A percentile compares a stretch with the other conserved stretches of the same genome.
Evolutionary conservation across 495 filamentous ascomycete species (phyloP).

Genomic region (Thermothielavioides terrestris): DNA sequence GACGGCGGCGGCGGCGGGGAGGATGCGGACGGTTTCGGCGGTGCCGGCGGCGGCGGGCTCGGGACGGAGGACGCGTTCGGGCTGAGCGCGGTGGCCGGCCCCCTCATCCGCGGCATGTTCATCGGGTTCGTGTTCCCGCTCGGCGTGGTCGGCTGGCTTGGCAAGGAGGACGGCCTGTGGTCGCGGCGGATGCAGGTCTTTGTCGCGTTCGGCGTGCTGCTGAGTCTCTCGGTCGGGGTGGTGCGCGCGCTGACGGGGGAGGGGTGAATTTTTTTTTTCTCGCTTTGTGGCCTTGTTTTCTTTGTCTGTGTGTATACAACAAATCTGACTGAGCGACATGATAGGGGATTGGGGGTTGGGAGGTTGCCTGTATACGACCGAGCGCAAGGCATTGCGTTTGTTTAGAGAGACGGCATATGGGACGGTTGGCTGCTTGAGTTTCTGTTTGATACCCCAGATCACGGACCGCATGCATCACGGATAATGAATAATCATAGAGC

Average conservation of each 20-base stretch:
- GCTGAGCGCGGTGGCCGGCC: constrained; percentile 52
- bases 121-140: constrained; percentile 94
- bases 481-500: background rate
- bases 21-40: too few species aligned
- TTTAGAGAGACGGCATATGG: background rate
- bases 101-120: constrained; percentile 78
- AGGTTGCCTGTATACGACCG: background rate
- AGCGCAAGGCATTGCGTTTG: background rate
- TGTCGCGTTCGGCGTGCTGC: constrained; percentile 67
- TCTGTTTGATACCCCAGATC: constrained; percentile 1
- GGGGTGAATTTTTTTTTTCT: background rate
- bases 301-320: background rate
- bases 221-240: constrained; percentile 35
- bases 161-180: constrained; percentile 85
- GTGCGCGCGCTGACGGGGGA: constrained; percentile 32
- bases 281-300: background rate
- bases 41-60: constrained; percentile 28
- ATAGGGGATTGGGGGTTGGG: background rate
- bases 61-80: constrained; percentile 34
- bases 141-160: constrained; percentile 72
- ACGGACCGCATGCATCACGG: too few species aligned
- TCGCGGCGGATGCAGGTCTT: constrained; percentile 72
- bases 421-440: background rate
- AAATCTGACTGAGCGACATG: too few species aligned
- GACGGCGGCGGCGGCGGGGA: too few species aligned